Conservation (phyloP, 2,329 filamentous ascomycete genomes). For the Eutypa lata region DNA sequence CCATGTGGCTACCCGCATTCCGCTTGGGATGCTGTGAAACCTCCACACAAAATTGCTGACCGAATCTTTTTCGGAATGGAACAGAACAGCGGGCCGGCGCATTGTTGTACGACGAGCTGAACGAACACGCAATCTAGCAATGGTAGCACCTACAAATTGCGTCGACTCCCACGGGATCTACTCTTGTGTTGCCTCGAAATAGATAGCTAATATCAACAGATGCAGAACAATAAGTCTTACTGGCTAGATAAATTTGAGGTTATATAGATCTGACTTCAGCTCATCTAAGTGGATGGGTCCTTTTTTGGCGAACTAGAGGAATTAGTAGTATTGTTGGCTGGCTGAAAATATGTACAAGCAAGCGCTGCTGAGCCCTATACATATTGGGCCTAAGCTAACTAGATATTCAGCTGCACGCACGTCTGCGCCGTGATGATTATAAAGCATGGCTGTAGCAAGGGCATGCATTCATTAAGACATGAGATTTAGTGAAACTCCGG, state of each 20-base stretch:
- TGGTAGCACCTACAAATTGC: not conserved
- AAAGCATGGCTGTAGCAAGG: too few relatives aligned
- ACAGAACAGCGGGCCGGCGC: not conserved
- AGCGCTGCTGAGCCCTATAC: too few relatives aligned
- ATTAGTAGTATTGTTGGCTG: not conserved
- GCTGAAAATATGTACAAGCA: too few relatives aligned
- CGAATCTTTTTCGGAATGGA: not conserved
- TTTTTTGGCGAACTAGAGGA: too few relatives aligned
- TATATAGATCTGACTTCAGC: conserved; percentile 1
- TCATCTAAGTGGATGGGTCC: not conserved
- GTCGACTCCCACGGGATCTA: not conserved
- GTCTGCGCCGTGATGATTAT: too few relatives aligned
- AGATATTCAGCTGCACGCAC: too few relatives aligned
- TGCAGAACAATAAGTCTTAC: not conserved
- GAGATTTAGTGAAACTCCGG: not conserved
- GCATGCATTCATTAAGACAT: not conserved
- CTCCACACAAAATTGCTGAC: not conserved
- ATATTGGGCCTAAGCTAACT: too few relatives aligned
- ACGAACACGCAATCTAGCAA: not conserved
- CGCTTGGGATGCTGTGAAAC: not conserved
- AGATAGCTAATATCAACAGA: not conserved
- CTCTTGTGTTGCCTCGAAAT: not conserved
- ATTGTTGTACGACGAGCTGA: not conserved
- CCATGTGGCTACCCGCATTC: not conserved
- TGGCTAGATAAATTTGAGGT: too few relatives aligned